Evolutionary conservation across 257 asterid genomes (phyloP), one percentile per base, ranked within the genome.

Genomic region (Fraxinus anomala): DNA sequence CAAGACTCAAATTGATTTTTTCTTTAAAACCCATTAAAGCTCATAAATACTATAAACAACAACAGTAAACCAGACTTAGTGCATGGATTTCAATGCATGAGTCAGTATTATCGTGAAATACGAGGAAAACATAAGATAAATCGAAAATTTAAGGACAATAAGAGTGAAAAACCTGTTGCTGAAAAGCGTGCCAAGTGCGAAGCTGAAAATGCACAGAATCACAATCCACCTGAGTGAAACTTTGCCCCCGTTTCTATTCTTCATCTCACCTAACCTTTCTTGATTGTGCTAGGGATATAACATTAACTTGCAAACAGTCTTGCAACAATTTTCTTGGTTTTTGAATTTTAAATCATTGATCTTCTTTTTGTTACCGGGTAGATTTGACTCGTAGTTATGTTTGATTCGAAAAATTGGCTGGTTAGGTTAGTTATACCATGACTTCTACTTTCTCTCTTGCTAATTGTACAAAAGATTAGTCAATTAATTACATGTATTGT

Each of bases 111-210:
- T n/a, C 9, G 14, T 23, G 31, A 70, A 70, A 70, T 36, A n/a
- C 30, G 54, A 39, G 28, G 6, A 37, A 36, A 37, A 56, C 21
- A 56, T 0, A 21, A 6, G 12, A 56, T 6, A 56, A 70, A n/a
- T n/a, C 51, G 17, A 42, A 1, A 10, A 36, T 4, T 36, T 33
- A 30, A 7, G 19, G 51, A 40, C 6, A 33, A 54, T 54, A 54
- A 26, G 72, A 68, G 40, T 31, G 79, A 31, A 49, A 28, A 86
- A 83, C 96, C 94, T 89, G 84, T 80, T 83, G 83, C 86, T 82
- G 82, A 86, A 89, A 63, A 89, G 77, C 70, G 85, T 72, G 86
- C 97, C 97, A 30, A 88, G 83, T 75, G 77, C 89, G 69, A 92
- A 92, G 82, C 96, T 88, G 85, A 67, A 70, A 79, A 89, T 28